Percentiles rank a stretch among this genome's conserved stretches.
Evolutionary conservation across 2,329 filamentous ascomycete species (phyloP).

Genomic region (Talaromyces piceae): DNA sequence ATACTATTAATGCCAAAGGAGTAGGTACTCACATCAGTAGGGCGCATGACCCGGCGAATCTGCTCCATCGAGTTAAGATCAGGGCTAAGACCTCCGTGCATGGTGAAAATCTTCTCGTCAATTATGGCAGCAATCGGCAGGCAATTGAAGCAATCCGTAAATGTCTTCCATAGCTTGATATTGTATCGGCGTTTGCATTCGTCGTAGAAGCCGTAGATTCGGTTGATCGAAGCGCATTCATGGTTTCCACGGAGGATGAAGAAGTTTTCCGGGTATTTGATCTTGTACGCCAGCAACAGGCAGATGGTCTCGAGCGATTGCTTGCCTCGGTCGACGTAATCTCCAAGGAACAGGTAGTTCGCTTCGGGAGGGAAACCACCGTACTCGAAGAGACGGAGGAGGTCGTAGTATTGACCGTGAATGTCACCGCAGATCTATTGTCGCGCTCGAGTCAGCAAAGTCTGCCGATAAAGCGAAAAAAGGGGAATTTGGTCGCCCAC

Average conservation of each 20-base stretch:
- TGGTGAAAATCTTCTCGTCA: constrained; percentile 99
- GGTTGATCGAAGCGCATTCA: constrained; percentile 97
- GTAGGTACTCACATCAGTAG: constrained; percentile 78
- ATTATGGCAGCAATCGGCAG: constrained; percentile 97
- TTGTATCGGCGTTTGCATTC: constrained; percentile 99
- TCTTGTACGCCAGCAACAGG: constrained; percentile 94
- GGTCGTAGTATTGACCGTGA: constrained; percentile 97
- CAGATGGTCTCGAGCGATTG: constrained; percentile 98
- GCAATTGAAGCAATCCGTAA: constrained; percentile 99
- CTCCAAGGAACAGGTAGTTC: constrained; percentile 98
- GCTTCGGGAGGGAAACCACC: constrained; percentile 96
- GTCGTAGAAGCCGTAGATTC: constrained; percentile 99
- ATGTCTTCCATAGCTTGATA: constrained; percentile 99
- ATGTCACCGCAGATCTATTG: constrained; percentile 95
- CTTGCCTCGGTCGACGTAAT: constrained; percentile 98
- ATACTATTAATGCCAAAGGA: background rate
- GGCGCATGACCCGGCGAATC: constrained; percentile 96
- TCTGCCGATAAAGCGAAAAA: background rate
- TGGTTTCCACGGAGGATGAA: constrained; percentile 98
- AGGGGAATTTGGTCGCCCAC: constrained; percentile 44
- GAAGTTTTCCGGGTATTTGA: constrained; percentile 99
- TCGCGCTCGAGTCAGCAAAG: background rate
- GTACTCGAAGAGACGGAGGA: constrained; percentile 95
- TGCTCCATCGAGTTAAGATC: constrained; percentile 99
- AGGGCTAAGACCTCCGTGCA: constrained; percentile 96